Percentiles rank a stretch among this genome's conserved stretches.
phyloP scores from a whole-genome alignment of 2,329 filamentous ascomycete species.

The Epichloe aotearoae region DNA sequence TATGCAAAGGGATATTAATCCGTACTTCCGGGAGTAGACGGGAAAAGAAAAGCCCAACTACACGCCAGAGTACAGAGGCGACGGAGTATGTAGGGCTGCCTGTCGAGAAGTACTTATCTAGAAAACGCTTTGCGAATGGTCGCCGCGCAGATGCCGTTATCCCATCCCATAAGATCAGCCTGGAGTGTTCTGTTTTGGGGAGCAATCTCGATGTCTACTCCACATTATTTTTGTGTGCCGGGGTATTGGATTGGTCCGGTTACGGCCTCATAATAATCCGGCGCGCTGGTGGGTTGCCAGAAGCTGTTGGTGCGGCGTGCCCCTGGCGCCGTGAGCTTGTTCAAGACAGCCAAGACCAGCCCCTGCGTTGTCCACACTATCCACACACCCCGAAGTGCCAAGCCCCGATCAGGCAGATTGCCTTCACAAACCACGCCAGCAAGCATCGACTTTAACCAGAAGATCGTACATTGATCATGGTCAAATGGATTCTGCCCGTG shows the following conservation, averaged over 20 bases:
- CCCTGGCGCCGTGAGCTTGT: background rate
- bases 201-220: slow-evolving; percentile 5
- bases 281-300: background rate
- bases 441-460: slow-evolving; percentile 5
- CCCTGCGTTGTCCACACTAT: background rate
- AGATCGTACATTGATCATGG: slow-evolving; percentile 4
- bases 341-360: background rate
- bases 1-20: too few relatives aligned
- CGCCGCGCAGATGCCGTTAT: too few relatives aligned
- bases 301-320: background rate
- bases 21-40: too few relatives aligned
- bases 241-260: slow-evolving; percentile 3
- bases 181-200: too few relatives aligned
- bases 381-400: background rate
- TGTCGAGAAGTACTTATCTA: too few relatives aligned
- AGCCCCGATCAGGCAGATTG: background rate
- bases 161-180: too few relatives aligned
- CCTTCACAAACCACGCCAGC: background rate
- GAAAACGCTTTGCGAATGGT: too few relatives aligned
- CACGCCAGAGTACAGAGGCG: background rate
- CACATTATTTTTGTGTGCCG: background rate
- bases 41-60: background rate
- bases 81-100: too few relatives aligned
- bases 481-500: slow-evolving; percentile 2
- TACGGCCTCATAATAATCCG: slow-evolving; percentile 2